Conservation (phyloP, 176 grass and related monocot species). For the Carex myosuroides region DNA sequence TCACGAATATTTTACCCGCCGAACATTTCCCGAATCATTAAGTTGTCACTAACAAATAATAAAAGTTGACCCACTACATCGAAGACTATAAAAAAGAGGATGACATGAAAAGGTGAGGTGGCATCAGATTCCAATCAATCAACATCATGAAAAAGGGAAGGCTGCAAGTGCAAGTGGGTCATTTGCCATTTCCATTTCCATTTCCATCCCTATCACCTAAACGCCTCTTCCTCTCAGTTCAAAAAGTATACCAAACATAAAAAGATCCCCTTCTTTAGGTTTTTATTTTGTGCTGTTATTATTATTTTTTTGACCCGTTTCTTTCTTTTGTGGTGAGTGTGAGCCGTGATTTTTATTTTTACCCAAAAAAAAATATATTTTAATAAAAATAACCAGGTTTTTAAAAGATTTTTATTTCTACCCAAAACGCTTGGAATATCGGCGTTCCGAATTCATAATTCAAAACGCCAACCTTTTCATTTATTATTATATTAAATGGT, state of each 20-base stretch:
- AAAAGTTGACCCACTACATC: not conserved
- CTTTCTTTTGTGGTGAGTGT: not conserved
- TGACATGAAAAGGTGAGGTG: not conserved
- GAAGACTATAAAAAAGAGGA: not conserved
- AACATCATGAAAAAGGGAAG: constrained; percentile 23
- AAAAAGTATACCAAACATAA: not conserved
- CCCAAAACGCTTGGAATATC: too few species aligned
- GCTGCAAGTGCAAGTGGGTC: constrained; percentile 15
- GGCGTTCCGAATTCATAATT: too few species aligned
- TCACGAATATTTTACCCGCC: too few species aligned
- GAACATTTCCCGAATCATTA: too few species aligned
- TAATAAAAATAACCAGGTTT: too few species aligned
- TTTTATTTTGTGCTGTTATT: not conserved
- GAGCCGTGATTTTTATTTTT: too few species aligned
- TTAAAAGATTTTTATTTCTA: too few species aligned
- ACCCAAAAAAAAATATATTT: too few species aligned
- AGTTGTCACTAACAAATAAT: not conserved
- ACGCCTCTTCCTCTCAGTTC: not conserved
- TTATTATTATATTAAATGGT: too few species aligned
- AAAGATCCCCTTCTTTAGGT: not conserved
- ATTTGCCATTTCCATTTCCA: constrained; percentile 29
- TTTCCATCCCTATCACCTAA: constrained; percentile 1
- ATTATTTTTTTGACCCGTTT: not conserved
- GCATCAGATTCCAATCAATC: constrained; percentile 31
- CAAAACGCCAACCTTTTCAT: too few species aligned